Percentiles rank a stretch among this genome's conserved stretches.
Evolutionary conservation across 2,329 filamentous ascomycete genomes (phyloP).

Genomic region (Myotisia sp.): DNA sequence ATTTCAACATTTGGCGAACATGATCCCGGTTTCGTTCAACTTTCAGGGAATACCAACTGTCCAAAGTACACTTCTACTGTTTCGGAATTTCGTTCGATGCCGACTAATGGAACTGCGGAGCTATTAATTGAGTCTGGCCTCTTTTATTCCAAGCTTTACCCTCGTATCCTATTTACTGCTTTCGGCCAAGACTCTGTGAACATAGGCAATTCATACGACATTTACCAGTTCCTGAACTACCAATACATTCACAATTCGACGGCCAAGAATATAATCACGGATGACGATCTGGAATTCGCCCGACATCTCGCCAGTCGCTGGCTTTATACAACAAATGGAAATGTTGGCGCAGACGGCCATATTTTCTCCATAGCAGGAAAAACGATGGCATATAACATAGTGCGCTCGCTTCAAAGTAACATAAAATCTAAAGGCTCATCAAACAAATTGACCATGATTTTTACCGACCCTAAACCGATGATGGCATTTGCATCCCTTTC

Average conservation of each 20-base stretch:
- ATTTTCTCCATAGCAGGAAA: slow-evolving; percentile 31
- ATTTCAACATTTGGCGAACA: slow-evolving; percentile 31
- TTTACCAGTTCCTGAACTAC: slow-evolving; percentile 45
- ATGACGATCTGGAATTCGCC: slow-evolving; percentile 22
- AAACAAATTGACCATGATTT: slow-evolving; percentile 35
- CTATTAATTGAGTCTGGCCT: slow-evolving; percentile 25
- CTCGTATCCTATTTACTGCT: slow-evolving; percentile 30
- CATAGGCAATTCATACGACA: slow-evolving; percentile 39
- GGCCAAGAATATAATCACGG: slow-evolving; percentile 20
- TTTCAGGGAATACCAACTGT: slow-evolving; percentile 37
- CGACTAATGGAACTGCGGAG: slow-evolving; percentile 20
- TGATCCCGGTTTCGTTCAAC: slow-evolving; percentile 38
- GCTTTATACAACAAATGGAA: slow-evolving; percentile 15
- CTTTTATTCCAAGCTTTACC: slow-evolving; percentile 36
- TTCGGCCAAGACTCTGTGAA: slow-evolving; percentile 28
- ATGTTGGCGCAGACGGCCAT: slow-evolving; percentile 15
- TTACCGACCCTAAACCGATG: slow-evolving; percentile 37
- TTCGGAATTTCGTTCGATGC: slow-evolving; percentile 29
- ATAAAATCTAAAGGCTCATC: slow-evolving; percentile 24
- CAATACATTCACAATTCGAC: slow-evolving; percentile 38
- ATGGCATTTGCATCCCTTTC: slow-evolving; percentile 38
- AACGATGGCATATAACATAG: slow-evolving; percentile 27
- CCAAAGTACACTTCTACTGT: slow-evolving; percentile 24
- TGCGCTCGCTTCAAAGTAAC: slow-evolving; percentile 27
- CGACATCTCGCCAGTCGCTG: slow-evolving; percentile 37